Evolutionary conservation across 2,329 filamentous ascomycete species (phyloP).

Genomic region (Cryphonectria carpinicola): DNA sequence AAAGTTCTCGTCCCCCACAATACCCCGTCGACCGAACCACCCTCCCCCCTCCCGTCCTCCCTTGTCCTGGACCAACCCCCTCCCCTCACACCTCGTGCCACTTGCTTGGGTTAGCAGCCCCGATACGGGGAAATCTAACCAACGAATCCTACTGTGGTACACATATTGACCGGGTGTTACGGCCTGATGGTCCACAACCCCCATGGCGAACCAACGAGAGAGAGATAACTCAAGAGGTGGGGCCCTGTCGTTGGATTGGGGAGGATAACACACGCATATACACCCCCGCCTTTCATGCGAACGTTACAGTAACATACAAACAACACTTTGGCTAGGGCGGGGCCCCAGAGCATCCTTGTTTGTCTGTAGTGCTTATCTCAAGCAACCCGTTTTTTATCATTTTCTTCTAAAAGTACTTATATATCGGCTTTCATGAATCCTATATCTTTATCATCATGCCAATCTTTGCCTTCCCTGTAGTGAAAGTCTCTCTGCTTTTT

Average conservation of each 20-base stretch:
- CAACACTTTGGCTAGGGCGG: too few species aligned
- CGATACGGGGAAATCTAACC: neutral
- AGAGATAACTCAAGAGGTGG: neutral
- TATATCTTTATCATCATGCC: neutral
- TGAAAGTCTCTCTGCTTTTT: neutral
- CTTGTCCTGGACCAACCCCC: neutral
- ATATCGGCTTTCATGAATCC: neutral
- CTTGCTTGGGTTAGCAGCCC: neutral
- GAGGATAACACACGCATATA: neutral
- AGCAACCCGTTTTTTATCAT: too few species aligned
- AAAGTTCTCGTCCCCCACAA: too few species aligned
- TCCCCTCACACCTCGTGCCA: neutral
- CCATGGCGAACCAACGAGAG: neutral
- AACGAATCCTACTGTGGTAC: neutral
- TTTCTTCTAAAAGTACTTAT: neutral
- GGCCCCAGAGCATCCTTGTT: neutral
- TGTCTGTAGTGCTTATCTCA: slow-evolving; percentile 1
- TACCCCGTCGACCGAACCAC: too few species aligned
- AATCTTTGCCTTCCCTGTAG: neutral
- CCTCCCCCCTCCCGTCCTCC: neutral
- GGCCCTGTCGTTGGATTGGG: neutral
- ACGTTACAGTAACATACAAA: neutral
- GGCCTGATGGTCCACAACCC: neutral
- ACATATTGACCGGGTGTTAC: neutral
- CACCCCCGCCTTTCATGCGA: slow-evolving; percentile 3